phyloP scores from a whole-genome alignment of 2,329 filamentous ascomycete genomes.

The Diaporthe sp. region DNA sequence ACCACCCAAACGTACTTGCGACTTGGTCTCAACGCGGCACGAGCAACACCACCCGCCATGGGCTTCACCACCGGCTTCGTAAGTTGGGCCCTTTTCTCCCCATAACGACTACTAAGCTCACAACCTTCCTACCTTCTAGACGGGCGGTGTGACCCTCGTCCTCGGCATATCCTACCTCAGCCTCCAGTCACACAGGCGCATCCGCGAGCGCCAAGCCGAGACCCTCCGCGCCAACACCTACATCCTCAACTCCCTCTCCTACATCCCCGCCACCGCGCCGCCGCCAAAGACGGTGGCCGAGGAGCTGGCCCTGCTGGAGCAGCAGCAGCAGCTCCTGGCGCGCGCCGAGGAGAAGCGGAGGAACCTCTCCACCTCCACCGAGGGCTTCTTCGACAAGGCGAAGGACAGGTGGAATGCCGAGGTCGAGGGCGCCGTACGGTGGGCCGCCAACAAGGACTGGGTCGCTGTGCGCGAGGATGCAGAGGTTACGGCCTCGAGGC shows the following conservation, averaged over 20 bases:
- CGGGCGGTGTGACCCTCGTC: slow-evolving; percentile 80
- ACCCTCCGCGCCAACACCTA: slow-evolving; percentile 67
- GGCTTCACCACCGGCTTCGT: slow-evolving; percentile 82
- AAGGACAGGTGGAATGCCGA: slow-evolving; percentile 86
- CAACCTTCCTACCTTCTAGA: slow-evolving; percentile 54
- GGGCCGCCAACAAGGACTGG: slow-evolving; percentile 76
- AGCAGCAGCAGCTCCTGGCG: slow-evolving; percentile 35
- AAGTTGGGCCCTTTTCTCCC: slow-evolving; percentile 47
- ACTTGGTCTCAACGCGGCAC: not conserved
- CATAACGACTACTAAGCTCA: slow-evolving; percentile 30
- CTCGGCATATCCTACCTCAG: slow-evolving; percentile 79
- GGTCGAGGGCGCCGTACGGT: slow-evolving; percentile 72
- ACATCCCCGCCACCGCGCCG: slow-evolving; percentile 53
- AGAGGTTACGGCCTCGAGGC: slow-evolving; percentile 58
- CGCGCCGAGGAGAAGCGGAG: slow-evolving; percentile 23
- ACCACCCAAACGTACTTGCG: slow-evolving; percentile 40
- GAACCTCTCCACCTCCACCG: slow-evolving; percentile 42
- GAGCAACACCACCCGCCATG: slow-evolving; percentile 58
- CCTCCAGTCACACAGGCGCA: slow-evolving; percentile 75
- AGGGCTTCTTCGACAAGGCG: slow-evolving; percentile 70
- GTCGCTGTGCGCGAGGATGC: slow-evolving; percentile 67
- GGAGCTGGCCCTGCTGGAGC: slow-evolving; percentile 34
- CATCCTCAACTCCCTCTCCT: slow-evolving; percentile 64
- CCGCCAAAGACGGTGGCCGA: slow-evolving; percentile 49
- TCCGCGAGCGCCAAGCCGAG: slow-evolving; percentile 68